Conservation (phyloP, 192 early-diverging fungal species). For the Mortierella claussenii region DNA sequence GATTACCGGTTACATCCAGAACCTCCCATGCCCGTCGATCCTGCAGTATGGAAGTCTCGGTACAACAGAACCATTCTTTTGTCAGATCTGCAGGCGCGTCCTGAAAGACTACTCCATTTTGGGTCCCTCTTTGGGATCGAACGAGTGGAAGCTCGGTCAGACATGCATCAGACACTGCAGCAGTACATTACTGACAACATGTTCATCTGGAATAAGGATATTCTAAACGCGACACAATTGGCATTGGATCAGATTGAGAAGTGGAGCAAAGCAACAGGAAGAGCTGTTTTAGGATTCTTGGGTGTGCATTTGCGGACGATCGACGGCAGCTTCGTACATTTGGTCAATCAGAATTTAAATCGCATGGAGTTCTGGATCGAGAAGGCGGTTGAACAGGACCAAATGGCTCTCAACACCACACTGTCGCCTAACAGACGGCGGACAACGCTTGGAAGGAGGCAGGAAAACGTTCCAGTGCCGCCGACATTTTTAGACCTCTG, state of each 20-base stretch:
- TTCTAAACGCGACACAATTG: slow-evolving; percentile 5
- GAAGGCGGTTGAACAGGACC: not conserved
- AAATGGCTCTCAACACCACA: not conserved
- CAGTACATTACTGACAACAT: slow-evolving; percentile 16
- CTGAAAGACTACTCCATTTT: slow-evolving; percentile 29
- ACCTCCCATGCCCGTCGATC: not conserved
- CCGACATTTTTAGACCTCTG: slow-evolving; percentile 4
- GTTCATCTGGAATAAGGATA: slow-evolving; percentile 17
- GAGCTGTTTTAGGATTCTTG: slow-evolving; percentile 17
- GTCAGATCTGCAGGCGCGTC: slow-evolving; percentile 11
- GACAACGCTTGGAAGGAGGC: not conserved
- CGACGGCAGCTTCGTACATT: slow-evolving; percentile 34
- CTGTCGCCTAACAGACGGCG: not conserved
- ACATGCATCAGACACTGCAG: not conserved
- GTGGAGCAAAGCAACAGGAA: slow-evolving; percentile 7
- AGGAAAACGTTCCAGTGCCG: not conserved
- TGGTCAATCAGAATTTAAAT: slow-evolving; percentile 11
- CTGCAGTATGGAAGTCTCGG: too few species aligned
- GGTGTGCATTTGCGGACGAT: slow-evolving; percentile 34
- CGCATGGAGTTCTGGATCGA: not conserved
- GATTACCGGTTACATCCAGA: not conserved
- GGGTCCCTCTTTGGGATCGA: slow-evolving; percentile 47
- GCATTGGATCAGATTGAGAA: slow-evolving; percentile 7
- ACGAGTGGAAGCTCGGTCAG: slow-evolving; percentile 17
- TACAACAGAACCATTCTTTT: slow-evolving; percentile 13